phyloP scores from a whole-genome alignment of 202 grass and related monocot genomes.

The Cymbopogon flexuosus region DNA sequence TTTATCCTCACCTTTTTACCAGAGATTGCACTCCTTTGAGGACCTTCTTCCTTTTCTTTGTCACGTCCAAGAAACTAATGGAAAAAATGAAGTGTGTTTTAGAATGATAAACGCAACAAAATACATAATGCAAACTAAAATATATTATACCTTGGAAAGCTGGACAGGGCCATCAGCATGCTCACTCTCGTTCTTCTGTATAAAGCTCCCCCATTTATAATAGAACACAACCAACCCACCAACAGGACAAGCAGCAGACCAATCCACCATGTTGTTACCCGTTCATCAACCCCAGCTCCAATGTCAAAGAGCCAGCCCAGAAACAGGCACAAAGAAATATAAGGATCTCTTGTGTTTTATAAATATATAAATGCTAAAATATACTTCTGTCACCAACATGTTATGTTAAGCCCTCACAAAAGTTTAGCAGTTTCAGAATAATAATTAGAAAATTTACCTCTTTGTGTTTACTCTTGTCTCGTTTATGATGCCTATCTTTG shows the following conservation, averaged over 20 bases:
- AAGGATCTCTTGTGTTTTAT: slow-evolving; percentile 42
- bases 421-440: not conserved
- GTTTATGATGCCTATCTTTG: slow-evolving; percentile 51
- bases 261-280: slow-evolving; percentile 68
- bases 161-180: slow-evolving; percentile 65
- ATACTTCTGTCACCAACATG: slow-evolving; percentile 1
- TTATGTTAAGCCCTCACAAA: not conserved
- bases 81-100: not conserved
- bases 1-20: slow-evolving; percentile 72
- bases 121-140: not conserved
- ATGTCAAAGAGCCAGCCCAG: slow-evolving; percentile 97
- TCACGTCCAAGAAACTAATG: slow-evolving; percentile 61
- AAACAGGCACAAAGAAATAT: slow-evolving; percentile 84
- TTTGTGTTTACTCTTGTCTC: slow-evolving; percentile 45
- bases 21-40: slow-evolving; percentile 83
- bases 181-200: slow-evolving; percentile 69
- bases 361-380: slow-evolving; percentile 7
- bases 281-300: slow-evolving; percentile 90
- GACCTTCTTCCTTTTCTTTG: slow-evolving; percentile 80
- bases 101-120: not conserved
- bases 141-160: slow-evolving; percentile 83
- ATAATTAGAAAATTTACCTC: slow-evolving; percentile 45
- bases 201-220: slow-evolving; percentile 65
- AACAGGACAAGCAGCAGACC: slow-evolving; percentile 54
- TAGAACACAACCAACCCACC: slow-evolving; percentile 50